Base-by-base conservation (phyloP, 805 yeast species). In the Kodamaea restingae region DNA sequence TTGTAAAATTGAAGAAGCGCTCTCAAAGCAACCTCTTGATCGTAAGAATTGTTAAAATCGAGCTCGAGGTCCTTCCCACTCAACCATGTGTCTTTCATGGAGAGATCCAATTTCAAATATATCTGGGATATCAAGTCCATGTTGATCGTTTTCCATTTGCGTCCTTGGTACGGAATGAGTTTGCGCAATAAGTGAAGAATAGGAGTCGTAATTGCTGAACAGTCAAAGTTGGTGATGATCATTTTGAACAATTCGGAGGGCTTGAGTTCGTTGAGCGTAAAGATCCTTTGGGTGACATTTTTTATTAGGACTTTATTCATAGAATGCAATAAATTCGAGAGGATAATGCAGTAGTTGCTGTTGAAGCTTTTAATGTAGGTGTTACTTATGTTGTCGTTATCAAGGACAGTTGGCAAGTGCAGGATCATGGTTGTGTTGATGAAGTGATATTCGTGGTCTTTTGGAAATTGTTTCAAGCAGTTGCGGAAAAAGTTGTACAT, bases 101-200 rank as follows among this genome's bases (percentile, higher is more conserved):
- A 77, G 27, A 88, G 66, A 49, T 79, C 76, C 50, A 86, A 76
- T 54, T 88, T 80, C 18, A 93, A 57, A 52, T 84, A 91, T 2
- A 91, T 88, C 44, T 86, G 81, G 0, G 96, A 87, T 4, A 91
- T 85, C 33, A 93, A 68, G 48, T 90, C 96, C 97, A 93, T 91
- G 56, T 91, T 93, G 46, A 80, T 77, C 10, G 88, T 76, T 50
- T 88, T 81, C 98, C 98, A 91, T 59, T 90, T 88, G 43, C 93
- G 80, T 14, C 96, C 96, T 52, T 87, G 90, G 61, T 83, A 87
- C 0, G 97, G 96, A 1, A 88, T 80, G 36, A 88, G 72, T 45
- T 84, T 80, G 56, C 86, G 88, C 43, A 90, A 67, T 1, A 85
- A 73, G 52, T 80, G 81, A 50, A 90, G 65, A 3, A 85, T 78